Percentiles rank a stretch among this genome's conserved stretches.
phyloP scores from a whole-genome alignment of 345 rosid genomes.

The Balakata baccata region DNA sequence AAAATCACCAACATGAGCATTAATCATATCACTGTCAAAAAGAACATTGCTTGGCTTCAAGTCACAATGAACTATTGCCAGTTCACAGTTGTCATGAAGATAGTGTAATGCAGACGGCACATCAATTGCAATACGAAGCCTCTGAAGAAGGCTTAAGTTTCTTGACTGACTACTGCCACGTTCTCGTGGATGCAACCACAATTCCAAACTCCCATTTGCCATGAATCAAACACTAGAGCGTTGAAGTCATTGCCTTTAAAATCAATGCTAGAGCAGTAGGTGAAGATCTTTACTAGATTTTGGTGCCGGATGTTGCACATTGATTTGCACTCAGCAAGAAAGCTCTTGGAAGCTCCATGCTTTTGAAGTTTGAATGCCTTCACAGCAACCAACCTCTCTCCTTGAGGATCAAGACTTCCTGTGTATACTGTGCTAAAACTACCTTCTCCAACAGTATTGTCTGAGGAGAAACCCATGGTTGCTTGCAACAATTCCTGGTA shows the following conservation, averaged over 20 bases:
- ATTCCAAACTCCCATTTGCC: constrained; percentile 1
- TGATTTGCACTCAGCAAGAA: neutral
- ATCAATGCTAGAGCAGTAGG: neutral
- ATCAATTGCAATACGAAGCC: too few relatives aligned
- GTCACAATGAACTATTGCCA: too few relatives aligned
- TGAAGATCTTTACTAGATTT: constrained; percentile 6
- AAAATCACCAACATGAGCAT: constrained; percentile 14
- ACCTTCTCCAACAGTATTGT: neutral
- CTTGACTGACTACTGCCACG: too few relatives aligned
- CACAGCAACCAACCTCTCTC: neutral
- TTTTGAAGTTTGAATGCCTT: neutral
- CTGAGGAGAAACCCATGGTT: neutral
- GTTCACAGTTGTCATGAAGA: too few relatives aligned
- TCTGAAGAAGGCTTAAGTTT: too few relatives aligned
- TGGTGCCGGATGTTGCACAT: neutral
- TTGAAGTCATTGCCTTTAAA: neutral
- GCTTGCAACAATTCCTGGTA: neutral
- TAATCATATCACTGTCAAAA: too few relatives aligned
- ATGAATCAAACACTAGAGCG: constrained; percentile 10
- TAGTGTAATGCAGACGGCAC: too few relatives aligned
- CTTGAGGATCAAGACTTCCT: neutral
- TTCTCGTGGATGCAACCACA: too few relatives aligned
- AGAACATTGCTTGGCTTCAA: too few relatives aligned
- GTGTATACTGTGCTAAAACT: neutral
- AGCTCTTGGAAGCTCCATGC: neutral